Evolutionary conservation across 2,329 filamentous ascomycete species (phyloP), one percentile per base, ranked within the genome.

Genomic region (Clathrospora elynae): DNA sequence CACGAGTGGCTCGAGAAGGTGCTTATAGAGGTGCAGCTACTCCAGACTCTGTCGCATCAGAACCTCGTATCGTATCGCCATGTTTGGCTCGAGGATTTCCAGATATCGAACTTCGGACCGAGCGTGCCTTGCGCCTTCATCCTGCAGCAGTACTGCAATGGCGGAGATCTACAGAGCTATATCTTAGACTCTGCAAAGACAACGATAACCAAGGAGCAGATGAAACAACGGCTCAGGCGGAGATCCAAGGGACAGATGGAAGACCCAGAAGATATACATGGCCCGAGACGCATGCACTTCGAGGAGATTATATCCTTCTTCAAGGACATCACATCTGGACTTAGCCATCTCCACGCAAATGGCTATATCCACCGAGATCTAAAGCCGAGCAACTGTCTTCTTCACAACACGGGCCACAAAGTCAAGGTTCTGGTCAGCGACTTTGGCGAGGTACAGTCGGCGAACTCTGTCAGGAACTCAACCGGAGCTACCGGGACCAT

Each of bases 241-340:
- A 83, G 84, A 39, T 96, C 93, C 3, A 89, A 84, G 59, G 89
- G 89, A 0, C 83, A 90, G 29, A 68, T 80, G 2, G 89, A 95
- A 29, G 75, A 78, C 1, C 82, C 83, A 0, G 60, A 72, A 1
- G 75, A 80, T n/a, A 46, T 82, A 10, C 61, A 68, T 13, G 71
- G 76, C 3, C 76, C 77, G 6, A 78, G 82, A 22, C 78, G 73
- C 18, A 77, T 89, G 30, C 78, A 83, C 0, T 88, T 96, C 47
- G 92, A 97, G 47, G 88, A 97, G 60, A 97, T 99, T 16, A 96
- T 95, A 70, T 95, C 91, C 0, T 87, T 97, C 50, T 99, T 99
- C 76, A 88, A 86, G 62, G 93, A 99, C 64, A 92, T 99, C 49
- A 93, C 92, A 0, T 91, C 90, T 0, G 93, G 93, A 0, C 76